Conservation (phyloP, 1,139 yeast genomes). For the Pichia sp. region DNA sequence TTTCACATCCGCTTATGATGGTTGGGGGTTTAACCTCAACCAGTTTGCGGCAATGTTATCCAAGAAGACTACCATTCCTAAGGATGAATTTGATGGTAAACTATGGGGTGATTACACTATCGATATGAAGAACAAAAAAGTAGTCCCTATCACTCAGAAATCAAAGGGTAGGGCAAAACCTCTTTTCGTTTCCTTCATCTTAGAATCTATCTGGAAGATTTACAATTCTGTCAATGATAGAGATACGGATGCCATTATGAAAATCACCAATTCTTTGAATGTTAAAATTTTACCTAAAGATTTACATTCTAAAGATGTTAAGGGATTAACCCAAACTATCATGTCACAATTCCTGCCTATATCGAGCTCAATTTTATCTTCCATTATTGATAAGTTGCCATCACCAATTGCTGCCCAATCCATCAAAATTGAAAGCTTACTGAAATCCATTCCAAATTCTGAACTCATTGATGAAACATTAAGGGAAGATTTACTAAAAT, state of each 20-base stretch:
- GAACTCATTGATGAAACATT: conserved; percentile 44
- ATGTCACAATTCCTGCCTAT: conserved; percentile 95
- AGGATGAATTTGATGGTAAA: conserved; percentile 73
- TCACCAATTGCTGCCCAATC: conserved; percentile 74
- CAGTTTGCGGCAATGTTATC: conserved; percentile 87
- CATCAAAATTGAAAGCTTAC: conserved; percentile 59
- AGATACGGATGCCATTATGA: conserved; percentile 64
- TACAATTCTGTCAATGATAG: conserved; percentile 66
- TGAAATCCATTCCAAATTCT: conserved; percentile 50
- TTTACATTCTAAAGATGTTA: conserved; percentile 69
- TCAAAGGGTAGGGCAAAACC: conserved; percentile 60
- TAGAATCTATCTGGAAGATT: conserved; percentile 90
- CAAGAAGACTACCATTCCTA: conserved; percentile 77
- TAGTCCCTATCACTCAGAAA: too few species aligned
- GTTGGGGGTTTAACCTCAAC: conserved; percentile 93
- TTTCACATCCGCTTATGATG: conserved; percentile 91
- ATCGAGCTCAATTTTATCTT: conserved; percentile 73
- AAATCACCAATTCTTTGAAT: conserved; percentile 64
- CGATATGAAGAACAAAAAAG: conserved; percentile 85
- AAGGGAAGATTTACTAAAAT: conserved; percentile 49
- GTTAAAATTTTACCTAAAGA: conserved; percentile 72
- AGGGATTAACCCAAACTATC: conserved; percentile 54
- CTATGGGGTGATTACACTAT: conserved; percentile 93
- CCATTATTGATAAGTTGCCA: conserved; percentile 81
- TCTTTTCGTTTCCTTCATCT: conserved; percentile 75